Percentiles rank a stretch among this genome's conserved stretches.
Conservation (phyloP, 805 yeast species). For the Jamesozyma piceae region DNA sequence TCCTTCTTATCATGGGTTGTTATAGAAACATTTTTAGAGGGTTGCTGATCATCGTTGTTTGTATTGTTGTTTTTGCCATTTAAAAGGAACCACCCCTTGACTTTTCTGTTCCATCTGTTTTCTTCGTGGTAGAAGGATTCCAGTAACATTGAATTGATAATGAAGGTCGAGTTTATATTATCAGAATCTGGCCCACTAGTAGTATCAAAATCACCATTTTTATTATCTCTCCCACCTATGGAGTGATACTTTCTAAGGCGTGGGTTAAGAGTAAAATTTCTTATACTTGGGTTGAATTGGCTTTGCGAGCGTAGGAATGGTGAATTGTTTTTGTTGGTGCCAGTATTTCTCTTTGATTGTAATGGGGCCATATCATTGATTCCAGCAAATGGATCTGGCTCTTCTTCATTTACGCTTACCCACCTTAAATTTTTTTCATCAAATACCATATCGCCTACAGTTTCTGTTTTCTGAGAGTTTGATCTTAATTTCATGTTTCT, state of each 20-base stretch:
- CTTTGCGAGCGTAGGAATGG: conserved; percentile 22
- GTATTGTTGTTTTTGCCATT: conserved; percentile 10
- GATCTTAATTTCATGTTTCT: conserved; percentile 6
- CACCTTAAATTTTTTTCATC: conserved; percentile 29
- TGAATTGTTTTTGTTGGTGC: conserved; percentile 8
- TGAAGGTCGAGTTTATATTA: conserved; percentile 9
- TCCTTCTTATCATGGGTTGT: conserved; percentile 16
- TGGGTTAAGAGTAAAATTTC: not conserved
- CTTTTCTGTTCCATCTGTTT: conserved; percentile 26
- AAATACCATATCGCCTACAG: conserved; percentile 28
- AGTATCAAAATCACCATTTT: not conserved
- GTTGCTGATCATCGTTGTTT: conserved; percentile 4
- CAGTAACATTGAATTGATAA: conserved; percentile 14
- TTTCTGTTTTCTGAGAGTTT: conserved; percentile 12
- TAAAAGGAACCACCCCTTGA: conserved; percentile 25
- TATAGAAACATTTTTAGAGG: conserved; percentile 9
- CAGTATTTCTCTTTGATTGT: not conserved
- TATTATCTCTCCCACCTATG: conserved; percentile 5
- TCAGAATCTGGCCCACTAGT: not conserved
- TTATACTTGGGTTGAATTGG: conserved; percentile 6
- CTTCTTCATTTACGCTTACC: conserved; percentile 25
- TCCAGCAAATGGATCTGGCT: conserved; percentile 25
- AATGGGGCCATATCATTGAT: conserved; percentile 16
- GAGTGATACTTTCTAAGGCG: conserved; percentile 14
- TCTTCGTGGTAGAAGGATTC: conserved; percentile 29